A percentile compares a stretch with the other conserved stretches of the same genome.
Conservation (phyloP, 768 basidiomycete species). For the Sporobolomyces pararoseus region DNA sequence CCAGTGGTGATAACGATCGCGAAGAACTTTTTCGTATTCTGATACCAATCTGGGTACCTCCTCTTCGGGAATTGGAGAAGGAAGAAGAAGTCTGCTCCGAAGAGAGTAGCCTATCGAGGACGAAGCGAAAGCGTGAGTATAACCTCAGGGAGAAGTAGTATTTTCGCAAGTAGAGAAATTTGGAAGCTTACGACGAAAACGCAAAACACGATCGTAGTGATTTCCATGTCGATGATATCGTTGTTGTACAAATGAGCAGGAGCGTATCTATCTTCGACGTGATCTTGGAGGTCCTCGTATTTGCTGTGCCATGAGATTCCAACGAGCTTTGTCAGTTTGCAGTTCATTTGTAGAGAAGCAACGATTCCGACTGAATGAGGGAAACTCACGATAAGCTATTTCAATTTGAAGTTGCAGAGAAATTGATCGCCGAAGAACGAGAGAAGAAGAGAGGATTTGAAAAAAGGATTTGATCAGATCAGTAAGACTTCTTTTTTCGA, state of each 20-base stretch:
- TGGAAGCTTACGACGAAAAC: conserved; percentile 33
- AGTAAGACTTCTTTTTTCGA: too few relatives aligned
- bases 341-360: too few relatives aligned
- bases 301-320: neutral
- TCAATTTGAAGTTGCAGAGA: too few relatives aligned
- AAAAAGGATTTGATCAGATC: too few relatives aligned
- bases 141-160: too few relatives aligned
- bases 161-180: too few relatives aligned
- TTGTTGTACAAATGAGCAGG: conserved; percentile 39
- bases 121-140: neutral
- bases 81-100: conserved; percentile 45
- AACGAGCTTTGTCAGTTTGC: too few relatives aligned
- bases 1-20: conserved; percentile 34
- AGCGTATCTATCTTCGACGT: conserved; percentile 26
- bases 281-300: conserved; percentile 37
- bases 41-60: conserved; percentile 41
- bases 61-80: conserved; percentile 35
- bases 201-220: conserved; percentile 38
- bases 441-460: too few relatives aligned
- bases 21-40: conserved; percentile 24
- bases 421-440: too few relatives aligned
- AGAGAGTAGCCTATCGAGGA: conserved; percentile 25
- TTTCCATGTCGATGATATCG: conserved; percentile 38
- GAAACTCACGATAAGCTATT: too few relatives aligned
- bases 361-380: too few relatives aligned